These are phyloP conservation scores for Eucalyptus grandis DNA, from an alignment of 345 rosid species.

Conservation along the genomic window DNA sequence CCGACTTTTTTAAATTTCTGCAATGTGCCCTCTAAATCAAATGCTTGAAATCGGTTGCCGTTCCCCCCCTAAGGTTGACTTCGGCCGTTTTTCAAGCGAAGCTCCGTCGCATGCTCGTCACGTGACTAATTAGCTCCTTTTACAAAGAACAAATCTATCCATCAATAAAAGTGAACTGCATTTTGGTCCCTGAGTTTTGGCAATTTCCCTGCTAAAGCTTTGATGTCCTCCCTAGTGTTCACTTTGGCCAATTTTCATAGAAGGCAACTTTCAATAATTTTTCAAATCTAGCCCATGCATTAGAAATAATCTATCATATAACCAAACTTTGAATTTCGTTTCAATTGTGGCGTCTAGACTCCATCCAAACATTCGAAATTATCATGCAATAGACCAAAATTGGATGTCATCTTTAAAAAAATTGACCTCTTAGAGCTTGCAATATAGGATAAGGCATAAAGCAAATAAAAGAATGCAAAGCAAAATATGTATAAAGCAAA, in stretches of 20 bases:
- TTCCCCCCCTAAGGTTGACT: neutral
- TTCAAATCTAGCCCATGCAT: neutral
- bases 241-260: neutral
- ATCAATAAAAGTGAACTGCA: neutral
- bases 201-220: neutral
- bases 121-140: neutral
- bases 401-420: neutral
- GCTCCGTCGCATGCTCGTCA: neutral
- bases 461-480: neutral
- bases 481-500: neutral
- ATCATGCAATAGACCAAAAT: neutral
- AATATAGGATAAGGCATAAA: neutral
- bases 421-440: neutral
- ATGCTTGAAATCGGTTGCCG: neutral
- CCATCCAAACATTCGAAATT: neutral
- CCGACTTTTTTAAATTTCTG: neutral
- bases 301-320: neutral
- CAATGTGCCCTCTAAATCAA: neutral
- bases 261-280: neutral
- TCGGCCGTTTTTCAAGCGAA: neutral
- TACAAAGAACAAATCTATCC: neutral
- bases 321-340: neutral
- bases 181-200: neutral
- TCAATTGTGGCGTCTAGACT: neutral
- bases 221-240: neutral